Evolutionary conservation across 805 yeast genomes (phyloP).

Genomic region (Metschnikowia noctiluminum): DNA sequence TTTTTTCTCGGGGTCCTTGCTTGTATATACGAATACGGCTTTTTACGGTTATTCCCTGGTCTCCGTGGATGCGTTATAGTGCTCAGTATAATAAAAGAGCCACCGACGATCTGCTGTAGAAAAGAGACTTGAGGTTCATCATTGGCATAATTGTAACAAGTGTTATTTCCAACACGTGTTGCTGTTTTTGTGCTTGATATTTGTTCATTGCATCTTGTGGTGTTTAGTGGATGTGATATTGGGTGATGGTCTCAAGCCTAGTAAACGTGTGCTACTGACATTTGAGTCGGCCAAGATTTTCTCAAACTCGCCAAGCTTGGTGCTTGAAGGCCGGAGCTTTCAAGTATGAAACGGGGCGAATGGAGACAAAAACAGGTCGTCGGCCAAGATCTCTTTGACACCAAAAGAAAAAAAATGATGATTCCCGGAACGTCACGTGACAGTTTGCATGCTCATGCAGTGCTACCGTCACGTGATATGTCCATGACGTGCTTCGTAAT

Average conservation of each 20-base stretch:
- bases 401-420: not conserved
- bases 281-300: not conserved
- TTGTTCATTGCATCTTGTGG: conserved; percentile 7
- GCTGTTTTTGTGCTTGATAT: no score
- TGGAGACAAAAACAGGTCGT: not conserved
- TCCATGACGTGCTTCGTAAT: not conserved
- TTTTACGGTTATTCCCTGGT: conserved; percentile 22
- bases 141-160: no score
- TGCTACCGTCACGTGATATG: not conserved
- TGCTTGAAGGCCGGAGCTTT: conserved; percentile 7
- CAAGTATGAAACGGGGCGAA: conserved; percentile 1
- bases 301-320: conserved; percentile 3
- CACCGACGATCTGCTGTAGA: conserved; percentile 42
- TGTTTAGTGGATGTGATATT: not conserved
- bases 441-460: not conserved
- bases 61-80: conserved; percentile 36
- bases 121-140: conserved; percentile 14
- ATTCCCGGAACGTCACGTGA: not conserved
- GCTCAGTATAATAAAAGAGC: conserved; percentile 42
- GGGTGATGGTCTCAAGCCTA: conserved; percentile 2
- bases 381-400: no score
- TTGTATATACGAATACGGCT: conserved; percentile 21
- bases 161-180: no score
- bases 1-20: conserved; percentile 8
- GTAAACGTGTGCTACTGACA: not conserved